These are phyloP conservation scores for Monilinia laxa DNA, from an alignment of 2,329 filamentous ascomycete genomes.

Conservation along the genomic window DNA sequence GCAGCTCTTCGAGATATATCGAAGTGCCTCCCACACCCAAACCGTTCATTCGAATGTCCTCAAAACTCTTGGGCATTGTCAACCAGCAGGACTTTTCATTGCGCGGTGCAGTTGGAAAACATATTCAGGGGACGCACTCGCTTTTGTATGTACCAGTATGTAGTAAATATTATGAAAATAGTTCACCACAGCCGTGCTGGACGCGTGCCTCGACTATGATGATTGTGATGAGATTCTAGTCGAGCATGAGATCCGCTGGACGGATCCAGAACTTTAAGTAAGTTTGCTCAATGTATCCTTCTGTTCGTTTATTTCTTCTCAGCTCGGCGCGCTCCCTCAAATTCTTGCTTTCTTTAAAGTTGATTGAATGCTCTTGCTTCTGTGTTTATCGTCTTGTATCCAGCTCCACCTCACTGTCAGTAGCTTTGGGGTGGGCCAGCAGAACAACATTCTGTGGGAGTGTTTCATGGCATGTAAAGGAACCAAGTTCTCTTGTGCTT, in stretches of 20 bases:
- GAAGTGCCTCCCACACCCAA: too few relatives aligned
- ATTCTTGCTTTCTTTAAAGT: background rate
- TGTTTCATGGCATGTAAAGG: background rate
- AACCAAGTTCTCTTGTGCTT: background rate
- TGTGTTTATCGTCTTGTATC: too few relatives aligned
- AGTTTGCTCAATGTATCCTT: background rate
- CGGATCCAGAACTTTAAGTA: background rate
- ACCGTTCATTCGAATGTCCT: too few relatives aligned
- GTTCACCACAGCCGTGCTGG: background rate
- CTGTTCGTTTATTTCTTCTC: rapidly evolving
- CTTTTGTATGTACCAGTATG: background rate
- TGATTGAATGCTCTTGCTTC: background rate
- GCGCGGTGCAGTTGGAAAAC: background rate
- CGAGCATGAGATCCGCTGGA: background rate
- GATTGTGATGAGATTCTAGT: background rate
- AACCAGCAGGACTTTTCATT: background rate
- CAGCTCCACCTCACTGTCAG: background rate
- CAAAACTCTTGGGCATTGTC: background rate
- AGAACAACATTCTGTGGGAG: background rate
- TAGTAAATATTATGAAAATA: background rate
- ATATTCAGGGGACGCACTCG: background rate
- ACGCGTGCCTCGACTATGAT: background rate
- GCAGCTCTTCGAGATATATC: too few relatives aligned
- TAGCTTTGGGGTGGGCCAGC: background rate
- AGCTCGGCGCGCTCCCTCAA: too few relatives aligned